A percentile compares a stretch with the other conserved stretches of the same genome.
These are phyloP conservation scores for Brachypodium distachyon DNA, from an alignment of 202 grass and related monocot species.

Conservation along the genomic window DNA sequence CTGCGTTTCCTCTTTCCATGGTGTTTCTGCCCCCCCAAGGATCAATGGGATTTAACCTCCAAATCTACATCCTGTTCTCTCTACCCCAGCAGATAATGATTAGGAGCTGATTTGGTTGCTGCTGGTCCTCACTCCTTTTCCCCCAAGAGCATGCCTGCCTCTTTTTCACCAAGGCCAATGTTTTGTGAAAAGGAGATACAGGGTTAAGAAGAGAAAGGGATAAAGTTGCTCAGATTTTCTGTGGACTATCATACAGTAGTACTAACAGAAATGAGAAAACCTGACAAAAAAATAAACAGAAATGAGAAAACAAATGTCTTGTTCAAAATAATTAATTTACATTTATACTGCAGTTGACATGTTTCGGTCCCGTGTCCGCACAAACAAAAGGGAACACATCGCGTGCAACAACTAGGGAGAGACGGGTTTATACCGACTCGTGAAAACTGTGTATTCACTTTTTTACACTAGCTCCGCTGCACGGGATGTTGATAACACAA, in stretches of 20 bases:
- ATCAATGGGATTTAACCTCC: slow-evolving; percentile 31
- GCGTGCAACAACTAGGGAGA: too few species aligned
- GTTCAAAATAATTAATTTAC: background rate
- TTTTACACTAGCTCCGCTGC: too few species aligned
- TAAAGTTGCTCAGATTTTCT: slow-evolving; percentile 21
- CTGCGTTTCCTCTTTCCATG: background rate
- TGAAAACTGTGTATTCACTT: too few species aligned
- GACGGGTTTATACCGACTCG: too few species aligned
- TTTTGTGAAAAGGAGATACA: slow-evolving; percentile 42
- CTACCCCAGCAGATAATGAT: slow-evolving; percentile 23
- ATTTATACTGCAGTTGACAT: background rate
- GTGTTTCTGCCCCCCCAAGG: background rate
- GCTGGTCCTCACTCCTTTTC: slow-evolving; percentile 11
- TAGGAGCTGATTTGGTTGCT: slow-evolving; percentile 38
- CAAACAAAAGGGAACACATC: too few species aligned
- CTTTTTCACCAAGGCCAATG: slow-evolving; percentile 31
- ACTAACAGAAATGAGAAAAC: background rate
- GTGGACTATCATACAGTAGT: background rate
- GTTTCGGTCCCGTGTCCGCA: too few species aligned
- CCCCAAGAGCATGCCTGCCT: slow-evolving; percentile 19
- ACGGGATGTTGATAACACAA: too few species aligned
- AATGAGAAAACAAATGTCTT: background rate
- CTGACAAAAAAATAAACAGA: background rate
- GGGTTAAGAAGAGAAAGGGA: background rate
- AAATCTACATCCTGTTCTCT: slow-evolving; percentile 27